These are phyloP conservation scores for Geotrichum cucujoidarum DNA, from an alignment of 1,139 yeast species.

Conservation along the genomic window DNA sequence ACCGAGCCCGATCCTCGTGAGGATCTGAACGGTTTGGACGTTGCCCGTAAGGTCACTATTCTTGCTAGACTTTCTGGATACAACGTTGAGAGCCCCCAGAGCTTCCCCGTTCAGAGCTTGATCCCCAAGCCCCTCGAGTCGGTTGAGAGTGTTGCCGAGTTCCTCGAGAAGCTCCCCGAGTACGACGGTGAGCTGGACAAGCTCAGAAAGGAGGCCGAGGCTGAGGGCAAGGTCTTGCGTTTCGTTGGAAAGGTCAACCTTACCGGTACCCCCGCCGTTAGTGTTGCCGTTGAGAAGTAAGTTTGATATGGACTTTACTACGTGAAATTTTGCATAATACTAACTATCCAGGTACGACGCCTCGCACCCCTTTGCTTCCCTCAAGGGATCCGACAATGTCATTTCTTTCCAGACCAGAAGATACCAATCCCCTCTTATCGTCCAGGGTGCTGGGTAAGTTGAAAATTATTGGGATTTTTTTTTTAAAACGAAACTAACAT, in stretches of 20 bases:
- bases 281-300: slow-evolving; percentile 84
- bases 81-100: slow-evolving; percentile 73
- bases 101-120: slow-evolving; percentile 85
- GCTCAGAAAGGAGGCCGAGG: slow-evolving; percentile 73
- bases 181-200: slow-evolving; percentile 75
- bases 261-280: slow-evolving; percentile 49
- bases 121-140: slow-evolving; percentile 79
- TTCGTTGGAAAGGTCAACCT: slow-evolving; percentile 90
- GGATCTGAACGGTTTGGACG: slow-evolving; percentile 95
- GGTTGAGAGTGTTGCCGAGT: slow-evolving; percentile 70
- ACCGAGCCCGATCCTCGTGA: slow-evolving; percentile 99
- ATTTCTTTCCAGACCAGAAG: slow-evolving; percentile 87
- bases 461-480: not conserved
- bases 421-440: slow-evolving; percentile 84
- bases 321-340: not conserved
- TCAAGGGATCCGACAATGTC: slow-evolving; percentile 95
- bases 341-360: slow-evolving; percentile 41
- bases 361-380: slow-evolving; percentile 92
- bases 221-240: slow-evolving; percentile 80
- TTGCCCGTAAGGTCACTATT: slow-evolving; percentile 95
- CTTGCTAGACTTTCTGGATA: slow-evolving; percentile 89
- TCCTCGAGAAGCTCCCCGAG: slow-evolving; percentile 71
- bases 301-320: not conserved
- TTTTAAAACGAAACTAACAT: too few relatives aligned
- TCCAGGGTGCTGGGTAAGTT: slow-evolving; percentile 85